These are phyloP conservation scores for Penicillium atrosanguineum DNA, from an alignment of 495 filamentous ascomycete genomes.

Conservation along the genomic window DNA sequence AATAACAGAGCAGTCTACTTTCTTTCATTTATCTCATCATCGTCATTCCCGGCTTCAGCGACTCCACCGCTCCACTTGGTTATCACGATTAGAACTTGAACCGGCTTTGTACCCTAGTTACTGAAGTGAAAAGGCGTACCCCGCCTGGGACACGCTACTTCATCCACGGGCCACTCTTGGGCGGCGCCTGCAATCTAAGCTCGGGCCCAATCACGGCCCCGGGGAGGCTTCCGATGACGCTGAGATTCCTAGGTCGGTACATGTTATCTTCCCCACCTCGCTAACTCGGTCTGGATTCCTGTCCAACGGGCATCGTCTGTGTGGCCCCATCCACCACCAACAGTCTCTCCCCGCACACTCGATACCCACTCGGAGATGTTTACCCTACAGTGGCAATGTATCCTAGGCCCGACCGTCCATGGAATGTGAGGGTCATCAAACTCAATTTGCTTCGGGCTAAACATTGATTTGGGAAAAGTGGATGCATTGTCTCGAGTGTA, in stretches of 20 bases:
- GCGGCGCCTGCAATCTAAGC: slow-evolving; percentile 9
- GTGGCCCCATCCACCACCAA: slow-evolving; percentile 3
- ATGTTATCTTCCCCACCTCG: slow-evolving; percentile 5
- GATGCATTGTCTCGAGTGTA: neutral
- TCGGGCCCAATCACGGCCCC: slow-evolving; percentile 6
- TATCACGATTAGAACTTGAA: neutral
- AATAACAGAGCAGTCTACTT: neutral
- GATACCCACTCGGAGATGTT: slow-evolving; percentile 6
- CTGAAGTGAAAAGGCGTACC: neutral
- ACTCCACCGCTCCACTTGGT: neutral
- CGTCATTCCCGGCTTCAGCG: slow-evolving; percentile 15
- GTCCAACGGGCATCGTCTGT: slow-evolving; percentile 15
- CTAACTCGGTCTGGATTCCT: slow-evolving; percentile 18
- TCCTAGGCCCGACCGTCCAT: neutral
- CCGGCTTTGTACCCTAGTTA: neutral
- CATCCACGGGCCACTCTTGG: slow-evolving; percentile 6
- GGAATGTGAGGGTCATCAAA: neutral
- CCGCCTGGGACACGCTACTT: neutral
- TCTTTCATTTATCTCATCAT: slow-evolving; percentile 14
- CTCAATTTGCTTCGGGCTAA: neutral
- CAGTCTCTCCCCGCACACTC: neutral
- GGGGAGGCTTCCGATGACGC: slow-evolving; percentile 18
- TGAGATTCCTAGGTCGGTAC: slow-evolving; percentile 17
- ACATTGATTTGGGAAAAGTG: neutral
- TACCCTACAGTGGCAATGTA: slow-evolving; percentile 3